Percentiles rank a stretch among this genome's conserved stretches.
Conservation (phyloP, 352 stramenopile species). For the Globisporangium takayamanum region DNA sequence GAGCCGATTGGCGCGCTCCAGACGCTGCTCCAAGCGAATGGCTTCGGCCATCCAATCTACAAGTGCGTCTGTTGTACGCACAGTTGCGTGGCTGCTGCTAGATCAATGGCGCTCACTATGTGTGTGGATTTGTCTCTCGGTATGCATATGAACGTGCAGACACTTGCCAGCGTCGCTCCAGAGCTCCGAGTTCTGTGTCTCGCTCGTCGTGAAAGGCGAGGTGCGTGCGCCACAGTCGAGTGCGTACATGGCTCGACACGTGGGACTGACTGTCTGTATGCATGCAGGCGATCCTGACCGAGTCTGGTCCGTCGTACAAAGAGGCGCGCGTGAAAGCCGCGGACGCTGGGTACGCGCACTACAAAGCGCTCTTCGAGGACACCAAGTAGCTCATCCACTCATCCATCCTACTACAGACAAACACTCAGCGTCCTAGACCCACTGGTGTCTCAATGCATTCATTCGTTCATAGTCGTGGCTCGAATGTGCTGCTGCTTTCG, state of each 20-base stretch:
- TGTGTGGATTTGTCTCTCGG: not conserved
- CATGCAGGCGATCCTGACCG: constrained; percentile 35
- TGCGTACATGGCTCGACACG: not conserved
- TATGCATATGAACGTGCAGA: constrained; percentile 14
- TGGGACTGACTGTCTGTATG: not conserved
- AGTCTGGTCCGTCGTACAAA: constrained; percentile 49
- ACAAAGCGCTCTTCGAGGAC: constrained; percentile 19
- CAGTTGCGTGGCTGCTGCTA: too few relatives aligned
- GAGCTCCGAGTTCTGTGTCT: constrained; percentile 38
- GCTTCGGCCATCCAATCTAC: constrained; percentile 57
- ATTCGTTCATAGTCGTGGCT: not conserved
- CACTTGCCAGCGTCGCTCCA: constrained; percentile 43
- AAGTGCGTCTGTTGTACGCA: constrained; percentile 27
- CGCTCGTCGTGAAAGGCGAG: constrained; percentile 61
- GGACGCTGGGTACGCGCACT: constrained; percentile 44
- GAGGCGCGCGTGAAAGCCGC: constrained; percentile 46
- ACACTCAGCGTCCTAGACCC: not conserved
- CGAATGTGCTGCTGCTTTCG: not conserved
- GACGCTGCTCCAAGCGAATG: constrained; percentile 57
- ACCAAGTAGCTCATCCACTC: not conserved
- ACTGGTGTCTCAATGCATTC: not conserved
- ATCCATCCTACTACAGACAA: not conserved
- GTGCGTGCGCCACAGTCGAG: constrained; percentile 18
- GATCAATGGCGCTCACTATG: not conserved
- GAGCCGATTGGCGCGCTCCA: constrained; percentile 62